Percentiles rank a stretch among this genome's conserved stretches.
Conservation (phyloP, 208 protist genomes). For the Crithidia sp. region DNA sequence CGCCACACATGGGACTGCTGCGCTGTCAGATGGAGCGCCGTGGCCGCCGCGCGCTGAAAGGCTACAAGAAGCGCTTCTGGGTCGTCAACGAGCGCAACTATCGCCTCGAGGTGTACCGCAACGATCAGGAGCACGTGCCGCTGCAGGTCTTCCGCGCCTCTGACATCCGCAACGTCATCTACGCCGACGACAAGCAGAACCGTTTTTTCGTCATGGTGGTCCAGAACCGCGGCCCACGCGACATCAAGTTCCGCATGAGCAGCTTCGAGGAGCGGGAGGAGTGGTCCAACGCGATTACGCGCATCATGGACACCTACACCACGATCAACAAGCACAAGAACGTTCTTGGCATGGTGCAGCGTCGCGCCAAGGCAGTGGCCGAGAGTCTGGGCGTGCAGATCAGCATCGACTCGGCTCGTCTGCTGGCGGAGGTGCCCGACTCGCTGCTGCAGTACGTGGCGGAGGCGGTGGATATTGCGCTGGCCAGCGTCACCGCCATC, state of each 20-base stretch:
- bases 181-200: constrained; percentile 80
- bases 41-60: constrained; percentile 41
- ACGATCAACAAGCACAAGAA: constrained; percentile 71
- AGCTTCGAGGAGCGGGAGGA: constrained; percentile 70
- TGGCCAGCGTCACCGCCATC: constrained; percentile 62
- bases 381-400: constrained; percentile 68
- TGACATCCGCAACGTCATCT: constrained; percentile 73
- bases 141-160: constrained; percentile 46
- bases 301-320: constrained; percentile 67
- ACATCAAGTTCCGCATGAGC: constrained; percentile 74
- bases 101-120: constrained; percentile 82
- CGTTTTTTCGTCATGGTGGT: constrained; percentile 79
- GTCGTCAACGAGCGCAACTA: constrained; percentile 63
- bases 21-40: constrained; percentile 59
- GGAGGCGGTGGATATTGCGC: constrained; percentile 77
- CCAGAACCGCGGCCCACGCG: constrained; percentile 44
- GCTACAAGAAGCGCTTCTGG: constrained; percentile 87
- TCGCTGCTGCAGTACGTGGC: constrained; percentile 78
- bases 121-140: constrained; percentile 80
- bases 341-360: constrained; percentile 52
- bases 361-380: constrained; percentile 48
- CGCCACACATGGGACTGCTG: constrained; percentile 70
- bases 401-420: constrained; percentile 46
- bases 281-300: constrained; percentile 73
- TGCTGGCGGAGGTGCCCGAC: constrained; percentile 64